Conservation (phyloP, 163 green algal genomes). For the Chlorella variabilis region DNA sequence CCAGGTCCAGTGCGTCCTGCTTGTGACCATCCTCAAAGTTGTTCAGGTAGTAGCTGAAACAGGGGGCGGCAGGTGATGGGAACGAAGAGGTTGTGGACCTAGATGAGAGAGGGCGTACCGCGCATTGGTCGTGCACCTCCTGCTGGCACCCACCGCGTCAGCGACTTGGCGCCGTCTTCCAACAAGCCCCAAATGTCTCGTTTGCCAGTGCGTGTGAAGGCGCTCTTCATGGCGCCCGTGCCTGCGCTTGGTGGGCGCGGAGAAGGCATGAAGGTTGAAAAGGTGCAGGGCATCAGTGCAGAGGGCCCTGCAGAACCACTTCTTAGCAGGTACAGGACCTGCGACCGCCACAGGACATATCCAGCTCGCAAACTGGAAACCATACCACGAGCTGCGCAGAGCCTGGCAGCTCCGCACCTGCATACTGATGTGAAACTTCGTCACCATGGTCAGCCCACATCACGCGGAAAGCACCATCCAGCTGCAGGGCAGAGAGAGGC, state of each 20-base stretch:
- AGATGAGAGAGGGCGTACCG: no score
- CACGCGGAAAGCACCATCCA: constrained; percentile 77
- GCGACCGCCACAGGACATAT: no score
- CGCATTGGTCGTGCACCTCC: no score
- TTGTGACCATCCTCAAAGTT: constrained; percentile 89
- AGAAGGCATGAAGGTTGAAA: background rate
- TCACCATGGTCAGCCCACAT: constrained; percentile 94
- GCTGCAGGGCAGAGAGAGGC: constrained; percentile 27
- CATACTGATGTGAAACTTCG: constrained; percentile 86
- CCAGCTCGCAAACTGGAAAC: no score
- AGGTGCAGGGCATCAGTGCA: no score
- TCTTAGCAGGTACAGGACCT: no score
- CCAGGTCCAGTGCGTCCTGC: constrained; percentile 84
- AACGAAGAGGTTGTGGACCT: no score
- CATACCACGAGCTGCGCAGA: no score
- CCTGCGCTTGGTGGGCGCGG: background rate
- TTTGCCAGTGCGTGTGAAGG: constrained; percentile 90
- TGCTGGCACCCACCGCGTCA: constrained; percentile 42
- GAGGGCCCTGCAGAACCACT: no score
- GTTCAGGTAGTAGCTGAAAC: constrained; percentile 90
- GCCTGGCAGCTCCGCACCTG: no score
- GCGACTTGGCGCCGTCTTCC: constrained; percentile 80
- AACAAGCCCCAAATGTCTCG: constrained; percentile 79
- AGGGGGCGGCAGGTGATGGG: no score
- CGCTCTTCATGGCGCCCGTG: constrained; percentile 88